Conservation (phyloP, 768 basidiomycete genomes). For the Leccinum fibrillosum region DNA sequence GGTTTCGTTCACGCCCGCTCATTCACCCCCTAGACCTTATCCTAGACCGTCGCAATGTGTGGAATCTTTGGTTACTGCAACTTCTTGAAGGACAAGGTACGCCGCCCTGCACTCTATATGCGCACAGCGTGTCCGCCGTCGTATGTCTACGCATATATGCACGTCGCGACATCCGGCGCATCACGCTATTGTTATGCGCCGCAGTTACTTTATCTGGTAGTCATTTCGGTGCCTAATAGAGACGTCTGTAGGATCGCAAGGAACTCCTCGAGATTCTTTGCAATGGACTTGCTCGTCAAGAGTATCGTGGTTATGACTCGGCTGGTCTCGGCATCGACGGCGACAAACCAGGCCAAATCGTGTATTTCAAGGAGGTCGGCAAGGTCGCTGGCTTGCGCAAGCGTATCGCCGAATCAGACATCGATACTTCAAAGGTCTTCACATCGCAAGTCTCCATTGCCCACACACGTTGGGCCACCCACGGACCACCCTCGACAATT, state of each 20-base stretch:
- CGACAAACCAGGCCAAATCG: constrained; percentile 70
- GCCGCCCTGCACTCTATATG: constrained; percentile 20
- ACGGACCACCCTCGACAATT: constrained; percentile 79
- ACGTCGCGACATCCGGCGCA: background rate
- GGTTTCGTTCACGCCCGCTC: background rate
- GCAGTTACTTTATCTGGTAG: constrained; percentile 22
- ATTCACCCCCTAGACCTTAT: constrained; percentile 3
- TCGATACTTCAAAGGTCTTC: constrained; percentile 76
- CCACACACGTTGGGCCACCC: constrained; percentile 99
- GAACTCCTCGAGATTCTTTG: constrained; percentile 88
- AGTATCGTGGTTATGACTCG: constrained; percentile 98
- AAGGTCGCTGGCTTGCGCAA: constrained; percentile 93
- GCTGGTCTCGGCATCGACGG: constrained; percentile 91
- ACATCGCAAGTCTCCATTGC: constrained; percentile 93
- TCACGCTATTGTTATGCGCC: background rate
- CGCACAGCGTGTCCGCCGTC: background rate
- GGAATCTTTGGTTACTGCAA: constrained; percentile 98
- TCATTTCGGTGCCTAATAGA: constrained; percentile 7
- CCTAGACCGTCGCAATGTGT: constrained; percentile 55
- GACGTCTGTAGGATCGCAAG: constrained; percentile 64
- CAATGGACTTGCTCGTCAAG: constrained; percentile 89
- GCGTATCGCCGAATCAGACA: constrained; percentile 67
- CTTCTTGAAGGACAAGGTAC: constrained; percentile 90
- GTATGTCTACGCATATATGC: constrained; percentile 10
- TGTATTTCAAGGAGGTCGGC: constrained; percentile 97